A percentile compares a stretch with the other conserved stretches of the same genome.
These are phyloP conservation scores for Penicillium nucicola DNA, from an alignment of 495 filamentous ascomycete species.

Conservation along the genomic window DNA sequence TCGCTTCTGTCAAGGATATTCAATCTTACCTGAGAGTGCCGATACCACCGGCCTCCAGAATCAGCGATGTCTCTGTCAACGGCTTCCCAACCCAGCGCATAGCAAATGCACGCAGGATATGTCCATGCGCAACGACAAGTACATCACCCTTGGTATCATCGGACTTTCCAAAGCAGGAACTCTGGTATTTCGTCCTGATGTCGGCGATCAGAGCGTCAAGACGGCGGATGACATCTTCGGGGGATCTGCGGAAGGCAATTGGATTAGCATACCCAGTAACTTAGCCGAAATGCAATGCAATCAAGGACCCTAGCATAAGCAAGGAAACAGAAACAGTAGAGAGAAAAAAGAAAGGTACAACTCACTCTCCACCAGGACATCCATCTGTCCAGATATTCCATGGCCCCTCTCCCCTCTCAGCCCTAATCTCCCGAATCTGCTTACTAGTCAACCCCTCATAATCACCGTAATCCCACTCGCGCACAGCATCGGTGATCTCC, in stretches of 20 bases:
- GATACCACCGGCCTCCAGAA: constrained; percentile 78
- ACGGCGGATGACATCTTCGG: constrained; percentile 62
- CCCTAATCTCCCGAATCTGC: constrained; percentile 61
- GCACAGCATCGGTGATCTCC: constrained; percentile 70
- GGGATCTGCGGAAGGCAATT: constrained; percentile 39
- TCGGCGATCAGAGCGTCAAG: constrained; percentile 73
- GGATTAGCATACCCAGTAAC: constrained; percentile 4
- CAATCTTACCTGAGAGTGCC: constrained; percentile 66
- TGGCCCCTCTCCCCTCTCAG: constrained; percentile 27
- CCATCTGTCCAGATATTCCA: constrained; percentile 90
- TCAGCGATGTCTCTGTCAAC: constrained; percentile 50
- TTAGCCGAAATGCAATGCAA: background rate
- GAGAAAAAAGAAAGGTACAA: constrained; percentile 7
- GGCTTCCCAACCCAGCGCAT: constrained; percentile 80
- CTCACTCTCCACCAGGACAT: constrained; percentile 66
- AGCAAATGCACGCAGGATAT: constrained; percentile 84
- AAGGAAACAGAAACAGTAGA: background rate
- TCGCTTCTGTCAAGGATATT: background rate
- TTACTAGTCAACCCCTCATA: constrained; percentile 86
- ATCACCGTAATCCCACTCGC: constrained; percentile 95
- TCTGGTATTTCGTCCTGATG: constrained; percentile 60
- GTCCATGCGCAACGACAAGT: constrained; percentile 75
- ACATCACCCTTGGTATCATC: constrained; percentile 57
- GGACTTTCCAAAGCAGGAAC: constrained; percentile 33
- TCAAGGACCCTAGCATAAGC: background rate